These are phyloP conservation scores for Candida jianshihensis DNA, from an alignment of 805 yeast species.

Conservation along the genomic window DNA sequence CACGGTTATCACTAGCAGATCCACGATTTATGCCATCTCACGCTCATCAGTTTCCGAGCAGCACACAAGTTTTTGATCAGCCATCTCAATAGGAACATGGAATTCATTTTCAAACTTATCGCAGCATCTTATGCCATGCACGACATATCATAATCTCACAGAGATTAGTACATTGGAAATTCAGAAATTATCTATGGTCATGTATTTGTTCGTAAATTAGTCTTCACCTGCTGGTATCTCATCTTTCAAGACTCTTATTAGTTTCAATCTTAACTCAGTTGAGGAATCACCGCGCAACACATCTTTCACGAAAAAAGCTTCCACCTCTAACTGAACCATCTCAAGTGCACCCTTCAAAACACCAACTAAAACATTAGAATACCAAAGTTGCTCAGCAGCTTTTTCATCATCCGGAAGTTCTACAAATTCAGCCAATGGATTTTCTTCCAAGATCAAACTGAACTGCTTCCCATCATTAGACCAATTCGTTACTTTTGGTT, in stretches of 20 bases:
- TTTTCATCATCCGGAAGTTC: slow-evolving; percentile 81
- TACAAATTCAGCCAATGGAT: slow-evolving; percentile 92
- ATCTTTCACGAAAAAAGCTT: slow-evolving; percentile 73
- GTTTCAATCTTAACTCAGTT: slow-evolving; percentile 72
- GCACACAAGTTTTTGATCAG: no score
- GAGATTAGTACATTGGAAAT: no score
- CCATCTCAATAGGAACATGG: no score
- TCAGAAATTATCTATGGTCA: no score
- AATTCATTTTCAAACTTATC: no score
- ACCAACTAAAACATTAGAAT: slow-evolving; percentile 84
- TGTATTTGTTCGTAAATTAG: slow-evolving; percentile 19
- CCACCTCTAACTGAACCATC: slow-evolving; percentile 93
- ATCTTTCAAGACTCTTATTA: slow-evolving; percentile 72
- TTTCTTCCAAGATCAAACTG: slow-evolving; percentile 67
- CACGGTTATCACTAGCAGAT: no score
- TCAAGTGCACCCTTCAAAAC: slow-evolving; percentile 87
- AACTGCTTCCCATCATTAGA: slow-evolving; percentile 68
- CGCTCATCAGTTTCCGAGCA: no score
- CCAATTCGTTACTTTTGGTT: slow-evolving; percentile 75
- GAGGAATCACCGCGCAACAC: slow-evolving; percentile 72
- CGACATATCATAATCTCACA: no score
- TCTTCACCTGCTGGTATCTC: slow-evolving; percentile 98
- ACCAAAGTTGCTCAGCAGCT: slow-evolving; percentile 76
- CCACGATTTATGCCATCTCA: no score
- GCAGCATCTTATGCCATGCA: no score